Evolutionary conservation across 179 eudicot species (phyloP).

Genomic region (Patellifolia procumbens): DNA sequence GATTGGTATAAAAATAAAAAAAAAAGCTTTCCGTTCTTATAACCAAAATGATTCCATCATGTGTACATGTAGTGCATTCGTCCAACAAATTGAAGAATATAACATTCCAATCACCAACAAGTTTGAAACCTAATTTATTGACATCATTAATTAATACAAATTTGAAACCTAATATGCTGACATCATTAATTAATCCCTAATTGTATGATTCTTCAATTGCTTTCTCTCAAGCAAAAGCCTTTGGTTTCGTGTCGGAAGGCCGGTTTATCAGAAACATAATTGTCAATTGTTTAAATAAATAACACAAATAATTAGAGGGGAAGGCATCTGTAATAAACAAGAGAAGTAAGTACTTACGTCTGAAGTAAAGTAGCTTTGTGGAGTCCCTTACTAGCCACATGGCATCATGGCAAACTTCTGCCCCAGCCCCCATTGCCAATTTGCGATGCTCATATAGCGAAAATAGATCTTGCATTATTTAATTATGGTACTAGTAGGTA

Average conservation of each 20-base stretch:
- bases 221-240: background rate
- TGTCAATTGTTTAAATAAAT: background rate
- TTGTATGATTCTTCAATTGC: background rate
- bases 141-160: slow-evolving; percentile 1
- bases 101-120: background rate
- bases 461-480: too few relatives aligned
- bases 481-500: too few relatives aligned
- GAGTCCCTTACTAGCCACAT: slow-evolving; percentile 28
- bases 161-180: slow-evolving; percentile 14
- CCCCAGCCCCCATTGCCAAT: background rate
- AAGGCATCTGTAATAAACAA: slow-evolving; percentile 7
- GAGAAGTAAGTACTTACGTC: too few relatives aligned
- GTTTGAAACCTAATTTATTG: slow-evolving; percentile 9
- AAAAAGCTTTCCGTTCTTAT: background rate
- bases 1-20: too few relatives aligned
- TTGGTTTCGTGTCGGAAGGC: slow-evolving; percentile 13
- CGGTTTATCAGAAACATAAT: slow-evolving; percentile 23
- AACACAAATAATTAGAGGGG: background rate
- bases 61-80: slow-evolving; percentile 11
- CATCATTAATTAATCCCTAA: slow-evolving; percentile 10
- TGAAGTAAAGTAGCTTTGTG: background rate
- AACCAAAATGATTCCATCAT: slow-evolving; percentile 2
- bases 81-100: slow-evolving; percentile 9
- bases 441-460: background rate
- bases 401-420: slow-evolving; percentile 13